phyloP scores from a whole-genome alignment of 75 land plant species.

The Chamaecyparis obtusa region DNA sequence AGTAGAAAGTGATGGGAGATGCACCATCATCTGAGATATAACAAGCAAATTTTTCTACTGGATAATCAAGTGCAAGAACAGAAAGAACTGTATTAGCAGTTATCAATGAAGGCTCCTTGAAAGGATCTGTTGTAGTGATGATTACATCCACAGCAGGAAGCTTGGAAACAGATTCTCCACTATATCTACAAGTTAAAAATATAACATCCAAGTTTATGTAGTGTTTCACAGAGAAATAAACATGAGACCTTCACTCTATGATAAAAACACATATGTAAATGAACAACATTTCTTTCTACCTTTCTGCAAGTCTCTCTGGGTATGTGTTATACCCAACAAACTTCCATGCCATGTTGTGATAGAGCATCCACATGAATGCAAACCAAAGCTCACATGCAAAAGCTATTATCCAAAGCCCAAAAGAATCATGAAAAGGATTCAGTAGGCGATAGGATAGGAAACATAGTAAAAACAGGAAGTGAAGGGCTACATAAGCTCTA shows the following conservation, averaged over 20 bases:
- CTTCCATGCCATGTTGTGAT: slow-evolving; percentile 19
- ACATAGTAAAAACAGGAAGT: slow-evolving; percentile 24
- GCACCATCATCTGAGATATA: slow-evolving; percentile 13
- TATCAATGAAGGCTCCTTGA: neutral
- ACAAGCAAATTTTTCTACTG: slow-evolving; percentile 16
- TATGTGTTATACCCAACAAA: slow-evolving; percentile 17
- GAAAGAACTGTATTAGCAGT: neutral
- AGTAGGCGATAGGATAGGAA: slow-evolving; percentile 18
- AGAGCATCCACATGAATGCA: slow-evolving; percentile 25
- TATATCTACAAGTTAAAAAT: neutral
- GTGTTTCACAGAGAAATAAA: neutral
- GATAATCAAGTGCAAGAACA: slow-evolving; percentile 12
- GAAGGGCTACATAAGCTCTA: slow-evolving; percentile 6
- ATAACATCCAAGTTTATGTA: neutral
- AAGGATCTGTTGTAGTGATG: neutral
- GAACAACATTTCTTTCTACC: slow-evolving; percentile 8
- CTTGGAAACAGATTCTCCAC: neutral
- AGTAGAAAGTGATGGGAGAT: slow-evolving; percentile 28
- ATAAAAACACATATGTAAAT: neutral
- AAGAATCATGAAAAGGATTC: neutral
- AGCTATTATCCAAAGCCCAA: slow-evolving; percentile 19
- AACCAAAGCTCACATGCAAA: slow-evolving; percentile 33
- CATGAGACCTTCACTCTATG: neutral
- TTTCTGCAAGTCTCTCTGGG: slow-evolving; percentile 19
- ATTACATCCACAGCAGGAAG: neutral